phyloP scores from a whole-genome alignment of 2,329 filamentous ascomycete species.

The Phialemoniopsis sp. region DNA sequence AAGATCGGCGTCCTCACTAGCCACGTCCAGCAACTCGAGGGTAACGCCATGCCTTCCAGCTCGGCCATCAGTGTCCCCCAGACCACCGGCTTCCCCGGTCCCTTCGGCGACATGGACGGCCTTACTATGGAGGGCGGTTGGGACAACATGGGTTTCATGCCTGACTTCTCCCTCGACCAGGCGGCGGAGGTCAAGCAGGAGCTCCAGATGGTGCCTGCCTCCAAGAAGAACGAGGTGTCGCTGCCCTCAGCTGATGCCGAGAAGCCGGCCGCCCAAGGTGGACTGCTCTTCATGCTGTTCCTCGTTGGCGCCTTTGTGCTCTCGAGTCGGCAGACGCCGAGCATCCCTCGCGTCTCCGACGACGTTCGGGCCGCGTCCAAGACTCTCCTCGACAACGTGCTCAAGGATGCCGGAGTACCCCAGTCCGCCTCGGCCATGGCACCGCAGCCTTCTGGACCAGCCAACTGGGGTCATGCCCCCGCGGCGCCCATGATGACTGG shows the following conservation, averaged over 20 bases:
- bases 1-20: constrained; percentile 80
- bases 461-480: constrained; percentile 39
- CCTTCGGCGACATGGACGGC: constrained; percentile 79
- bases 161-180: constrained; percentile 62
- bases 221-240: constrained; percentile 50
- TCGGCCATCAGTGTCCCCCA: constrained; percentile 30
- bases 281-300: constrained; percentile 90
- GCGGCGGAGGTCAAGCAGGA: constrained; percentile 54
- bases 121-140: constrained; percentile 74
- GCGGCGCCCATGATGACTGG: constrained; percentile 30
- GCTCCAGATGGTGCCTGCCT: constrained; percentile 43
- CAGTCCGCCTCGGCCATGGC: constrained; percentile 37
- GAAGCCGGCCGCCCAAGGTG: constrained; percentile 69
- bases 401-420: constrained; percentile 71
- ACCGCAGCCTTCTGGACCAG: constrained; percentile 45
- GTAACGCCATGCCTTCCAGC: constrained; percentile 43
- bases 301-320: constrained; percentile 95
- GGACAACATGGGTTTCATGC: constrained; percentile 58
- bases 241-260: constrained; percentile 44
- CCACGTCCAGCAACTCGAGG: constrained; percentile 68
- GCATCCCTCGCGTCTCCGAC: constrained; percentile 74
- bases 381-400: constrained; percentile 72
- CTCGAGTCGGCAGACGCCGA: constrained; percentile 73
- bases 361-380: constrained; percentile 77
- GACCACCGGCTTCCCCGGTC: constrained; percentile 52